A percentile compares a stretch with the other conserved stretches of the same genome.
These are phyloP conservation scores for Flaveria ramosissima DNA, from an alignment of 129 eudicot species.

Conservation along the genomic window DNA sequence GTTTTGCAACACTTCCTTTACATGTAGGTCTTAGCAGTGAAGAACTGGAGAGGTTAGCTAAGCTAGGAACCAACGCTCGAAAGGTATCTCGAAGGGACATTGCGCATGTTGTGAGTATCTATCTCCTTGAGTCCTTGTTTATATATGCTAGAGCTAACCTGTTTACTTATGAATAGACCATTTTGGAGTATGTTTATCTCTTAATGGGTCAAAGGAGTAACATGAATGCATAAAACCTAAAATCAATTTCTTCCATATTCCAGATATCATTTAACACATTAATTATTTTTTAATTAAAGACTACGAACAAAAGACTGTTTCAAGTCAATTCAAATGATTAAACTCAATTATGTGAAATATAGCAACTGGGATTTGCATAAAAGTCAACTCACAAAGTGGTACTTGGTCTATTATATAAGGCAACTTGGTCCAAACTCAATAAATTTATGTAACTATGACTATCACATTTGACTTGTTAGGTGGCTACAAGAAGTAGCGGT, in stretches of 20 bases:
- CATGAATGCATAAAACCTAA: background rate
- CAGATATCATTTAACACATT: background rate
- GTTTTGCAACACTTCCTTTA: background rate
- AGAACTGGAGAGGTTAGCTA: constrained; percentile 87
- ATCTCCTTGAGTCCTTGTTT: constrained; percentile 14
- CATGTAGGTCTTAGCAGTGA: constrained; percentile 66
- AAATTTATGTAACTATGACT: constrained; percentile 2
- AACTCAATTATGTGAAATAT: no score
- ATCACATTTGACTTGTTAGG: constrained; percentile 38
- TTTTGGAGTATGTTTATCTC: background rate
- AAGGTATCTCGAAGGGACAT: constrained; percentile 98
- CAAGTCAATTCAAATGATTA: background rate
- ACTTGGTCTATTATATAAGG: constrained; percentile 18
- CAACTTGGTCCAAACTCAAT: constrained; percentile 16
- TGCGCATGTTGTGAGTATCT: constrained; percentile 79
- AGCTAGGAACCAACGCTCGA: constrained; percentile 64
- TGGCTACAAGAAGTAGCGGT: constrained; percentile 78
- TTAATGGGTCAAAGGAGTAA: background rate
- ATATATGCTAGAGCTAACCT: background rate
- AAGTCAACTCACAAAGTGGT: constrained; percentile 15
- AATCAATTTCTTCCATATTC: background rate
- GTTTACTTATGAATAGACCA: background rate
- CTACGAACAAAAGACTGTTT: background rate
- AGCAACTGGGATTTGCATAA: no score
- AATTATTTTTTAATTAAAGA: background rate